phyloP scores from a whole-genome alignment of 2,329 filamentous ascomycete genomes.

The Chaetothyriales sp. region DNA sequence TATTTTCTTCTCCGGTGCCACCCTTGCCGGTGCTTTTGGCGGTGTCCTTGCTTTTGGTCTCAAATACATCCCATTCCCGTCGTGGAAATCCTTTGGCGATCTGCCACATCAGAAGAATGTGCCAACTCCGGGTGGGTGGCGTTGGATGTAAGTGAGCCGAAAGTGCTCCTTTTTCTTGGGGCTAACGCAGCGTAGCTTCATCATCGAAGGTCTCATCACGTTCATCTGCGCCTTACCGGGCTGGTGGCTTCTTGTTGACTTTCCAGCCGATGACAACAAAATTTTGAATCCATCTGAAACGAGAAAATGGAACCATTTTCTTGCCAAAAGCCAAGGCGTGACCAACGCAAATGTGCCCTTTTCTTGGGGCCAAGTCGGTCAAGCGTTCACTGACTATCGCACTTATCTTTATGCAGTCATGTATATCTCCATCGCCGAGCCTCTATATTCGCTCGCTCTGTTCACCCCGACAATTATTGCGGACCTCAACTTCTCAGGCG shows the following conservation, averaged over 20 bases:
- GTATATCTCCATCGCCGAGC: conserved; percentile 2
- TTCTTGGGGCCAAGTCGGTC: conserved; percentile 1
- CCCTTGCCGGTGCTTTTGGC: conserved; percentile 50
- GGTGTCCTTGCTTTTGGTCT: conserved; percentile 58
- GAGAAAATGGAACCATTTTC: conserved; percentile 30
- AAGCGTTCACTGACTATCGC: conserved; percentile 1
- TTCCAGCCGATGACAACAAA: conserved; percentile 39
- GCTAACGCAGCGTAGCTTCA: conserved; percentile 28
- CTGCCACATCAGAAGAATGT: conserved; percentile 17
- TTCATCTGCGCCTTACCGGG: conserved; percentile 36
- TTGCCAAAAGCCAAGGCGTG: conserved; percentile 35
- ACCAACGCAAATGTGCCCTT: conserved; percentile 2
- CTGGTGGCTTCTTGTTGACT: conserved; percentile 50
- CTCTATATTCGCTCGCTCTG: conserved; percentile 2
- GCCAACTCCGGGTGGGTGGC: conserved; percentile 43
- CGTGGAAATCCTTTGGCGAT: conserved; percentile 1
- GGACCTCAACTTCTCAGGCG: conserved; percentile 1
- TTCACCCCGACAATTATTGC: conserved; percentile 5
- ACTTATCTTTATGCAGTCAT: conserved; percentile 4
- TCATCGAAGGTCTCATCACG: conserved; percentile 37
- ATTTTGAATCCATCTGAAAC: conserved; percentile 25
- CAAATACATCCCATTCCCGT: conserved; percentile 26
- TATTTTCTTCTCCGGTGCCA: conserved; percentile 48
- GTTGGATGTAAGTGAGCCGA: conserved; percentile 39
- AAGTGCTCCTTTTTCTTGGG: neutral